These are phyloP conservation scores for Neonectria ditissima DNA, from an alignment of 2,329 filamentous ascomycete genomes.

Conservation along the genomic window DNA sequence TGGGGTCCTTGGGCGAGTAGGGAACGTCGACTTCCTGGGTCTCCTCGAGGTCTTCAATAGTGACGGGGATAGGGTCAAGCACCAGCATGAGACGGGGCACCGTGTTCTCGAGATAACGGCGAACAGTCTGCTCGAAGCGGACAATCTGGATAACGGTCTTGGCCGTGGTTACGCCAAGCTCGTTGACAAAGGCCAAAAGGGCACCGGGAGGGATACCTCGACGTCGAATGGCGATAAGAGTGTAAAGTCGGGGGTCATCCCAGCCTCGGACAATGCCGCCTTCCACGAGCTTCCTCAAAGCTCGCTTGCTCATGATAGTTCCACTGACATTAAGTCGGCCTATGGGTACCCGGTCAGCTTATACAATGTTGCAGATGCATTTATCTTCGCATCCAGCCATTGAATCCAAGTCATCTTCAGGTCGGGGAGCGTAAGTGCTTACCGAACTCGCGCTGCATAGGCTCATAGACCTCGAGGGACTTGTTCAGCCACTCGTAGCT, in stretches of 20 bases:
- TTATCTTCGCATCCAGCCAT: background rate
- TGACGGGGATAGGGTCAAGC: conserved; percentile 84
- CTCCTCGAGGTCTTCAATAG: conserved; percentile 80
- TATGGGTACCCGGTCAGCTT: conserved; percentile 15
- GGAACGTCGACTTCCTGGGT: conserved; percentile 73
- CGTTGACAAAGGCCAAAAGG: conserved; percentile 89
- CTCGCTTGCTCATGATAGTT: conserved; percentile 88
- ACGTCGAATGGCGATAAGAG: conserved; percentile 83
- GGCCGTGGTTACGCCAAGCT: conserved; percentile 89
- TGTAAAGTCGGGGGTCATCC: conserved; percentile 93
- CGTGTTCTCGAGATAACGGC: conserved; percentile 86
- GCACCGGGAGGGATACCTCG: conserved; percentile 90
- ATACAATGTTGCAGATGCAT: too few relatives aligned
- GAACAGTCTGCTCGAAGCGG: conserved; percentile 87
- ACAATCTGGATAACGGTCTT: conserved; percentile 82
- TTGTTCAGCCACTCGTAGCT: conserved; percentile 94
- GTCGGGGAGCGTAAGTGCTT: conserved; percentile 7
- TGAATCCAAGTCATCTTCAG: background rate
- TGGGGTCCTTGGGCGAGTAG: conserved; percentile 84
- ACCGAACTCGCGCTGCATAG: conserved; percentile 91
- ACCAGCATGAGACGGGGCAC: conserved; percentile 92
- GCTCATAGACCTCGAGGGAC: conserved; percentile 83
- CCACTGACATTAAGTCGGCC: conserved; percentile 75
- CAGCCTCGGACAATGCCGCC: conserved; percentile 84
- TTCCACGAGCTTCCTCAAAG: conserved; percentile 82